phyloP scores from a whole-genome alignment of 2,329 filamentous ascomycete genomes.

The Lachnellula cervina region DNA sequence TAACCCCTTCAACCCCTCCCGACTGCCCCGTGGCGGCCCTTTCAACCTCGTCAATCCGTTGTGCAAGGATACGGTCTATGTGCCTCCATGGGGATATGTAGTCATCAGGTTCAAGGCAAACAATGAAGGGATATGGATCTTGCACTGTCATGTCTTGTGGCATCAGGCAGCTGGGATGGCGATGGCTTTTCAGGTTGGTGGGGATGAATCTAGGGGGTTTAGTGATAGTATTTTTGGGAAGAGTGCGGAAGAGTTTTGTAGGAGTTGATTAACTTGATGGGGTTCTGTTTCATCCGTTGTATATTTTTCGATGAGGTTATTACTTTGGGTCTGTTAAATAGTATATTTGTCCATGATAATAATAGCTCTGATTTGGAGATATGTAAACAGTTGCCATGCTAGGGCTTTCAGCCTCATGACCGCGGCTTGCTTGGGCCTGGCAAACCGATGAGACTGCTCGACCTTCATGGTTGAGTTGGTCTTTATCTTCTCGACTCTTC shows the following conservation, averaged over 20 bases:
- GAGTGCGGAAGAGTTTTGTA: not conserved
- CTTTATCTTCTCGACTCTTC: too few relatives aligned
- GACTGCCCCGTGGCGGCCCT: slow-evolving; percentile 5
- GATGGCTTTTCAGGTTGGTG: slow-evolving; percentile 25
- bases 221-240: not conserved
- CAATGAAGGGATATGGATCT: slow-evolving; percentile 36
- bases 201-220: slow-evolving; percentile 15
- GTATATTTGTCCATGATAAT: too few relatives aligned
- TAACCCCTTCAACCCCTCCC: slow-evolving; percentile 30
- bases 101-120: slow-evolving; percentile 34
- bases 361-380: too few relatives aligned
- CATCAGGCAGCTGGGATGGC: slow-evolving; percentile 37
- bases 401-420: too few relatives aligned
- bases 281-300: too few relatives aligned
- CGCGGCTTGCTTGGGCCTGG: too few relatives aligned
- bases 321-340: too few relatives aligned
- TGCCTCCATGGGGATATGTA: slow-evolving; percentile 34
- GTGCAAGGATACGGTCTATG: slow-evolving; percentile 34
- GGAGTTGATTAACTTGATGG: too few relatives aligned
- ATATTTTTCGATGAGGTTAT: too few relatives aligned
- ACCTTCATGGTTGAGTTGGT: too few relatives aligned
- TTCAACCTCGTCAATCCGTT: slow-evolving; percentile 7
- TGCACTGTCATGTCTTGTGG: slow-evolving; percentile 37
- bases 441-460: too few relatives aligned
- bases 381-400: too few relatives aligned